Conservation (phyloP, 345 rosid genomes). For the Ricinus communis region DNA sequence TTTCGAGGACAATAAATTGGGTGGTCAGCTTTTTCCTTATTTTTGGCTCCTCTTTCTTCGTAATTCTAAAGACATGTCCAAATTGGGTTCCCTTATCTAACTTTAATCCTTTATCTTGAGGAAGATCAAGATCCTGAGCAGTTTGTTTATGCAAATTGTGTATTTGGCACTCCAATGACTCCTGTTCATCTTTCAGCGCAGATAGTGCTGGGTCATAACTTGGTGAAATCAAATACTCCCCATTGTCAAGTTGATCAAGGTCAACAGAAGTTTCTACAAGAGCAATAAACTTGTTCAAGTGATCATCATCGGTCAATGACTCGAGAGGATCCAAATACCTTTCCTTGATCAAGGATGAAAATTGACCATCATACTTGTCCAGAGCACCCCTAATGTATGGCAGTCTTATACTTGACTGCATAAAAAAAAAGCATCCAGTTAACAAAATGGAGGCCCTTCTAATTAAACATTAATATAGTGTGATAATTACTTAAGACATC, state of each 20-base stretch:
- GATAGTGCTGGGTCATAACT: constrained; percentile 70
- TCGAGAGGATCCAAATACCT: constrained; percentile 60
- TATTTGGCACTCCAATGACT: constrained; percentile 71
- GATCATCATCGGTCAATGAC: constrained; percentile 61
- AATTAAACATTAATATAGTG: background rate
- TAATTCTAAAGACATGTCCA: constrained; percentile 96
- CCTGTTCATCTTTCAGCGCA: constrained; percentile 73
- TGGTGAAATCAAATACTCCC: constrained; percentile 95
- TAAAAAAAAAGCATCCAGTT: constrained; percentile 23
- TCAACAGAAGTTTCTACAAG: constrained; percentile 90
- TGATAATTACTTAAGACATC: background rate
- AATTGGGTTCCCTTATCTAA: constrained; percentile 88
- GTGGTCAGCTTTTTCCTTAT: constrained; percentile 83
- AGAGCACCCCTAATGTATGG: constrained; percentile 77
- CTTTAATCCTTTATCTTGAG: constrained; percentile 77
- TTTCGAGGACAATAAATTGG: constrained; percentile 89
- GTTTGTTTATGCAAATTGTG: constrained; percentile 79
- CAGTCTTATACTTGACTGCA: constrained; percentile 87
- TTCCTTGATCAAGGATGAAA: constrained; percentile 62
- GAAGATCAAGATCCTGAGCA: constrained; percentile 82
- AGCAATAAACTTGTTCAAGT: constrained; percentile 70
- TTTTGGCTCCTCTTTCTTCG: constrained; percentile 98
- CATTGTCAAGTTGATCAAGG: constrained; percentile 90
- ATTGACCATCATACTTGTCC: constrained; percentile 60
- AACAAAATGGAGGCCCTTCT: background rate